phyloP scores from a whole-genome alignment of 1,139 yeast species.

The Nematodospora anomalae region DNA sequence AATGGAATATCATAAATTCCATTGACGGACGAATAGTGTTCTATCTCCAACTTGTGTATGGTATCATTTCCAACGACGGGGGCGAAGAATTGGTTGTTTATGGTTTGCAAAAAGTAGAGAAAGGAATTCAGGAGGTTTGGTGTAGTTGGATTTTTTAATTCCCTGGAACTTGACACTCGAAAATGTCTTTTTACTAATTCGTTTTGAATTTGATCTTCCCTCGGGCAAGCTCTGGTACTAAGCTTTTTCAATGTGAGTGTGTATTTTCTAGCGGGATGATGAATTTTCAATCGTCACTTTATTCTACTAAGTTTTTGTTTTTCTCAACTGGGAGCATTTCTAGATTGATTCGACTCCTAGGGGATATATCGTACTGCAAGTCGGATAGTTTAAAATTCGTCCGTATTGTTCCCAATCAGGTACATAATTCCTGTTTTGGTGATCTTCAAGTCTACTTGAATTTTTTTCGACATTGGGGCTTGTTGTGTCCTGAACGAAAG shows the following conservation, averaged over 20 bases:
- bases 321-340: too few species aligned
- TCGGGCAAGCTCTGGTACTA: conserved; percentile 18
- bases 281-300: too few species aligned
- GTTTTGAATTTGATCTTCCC: conserved; percentile 16
- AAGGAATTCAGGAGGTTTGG: too few species aligned
- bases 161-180: neutral
- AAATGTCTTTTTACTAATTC: conserved; percentile 14
- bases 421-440: conserved; percentile 14
- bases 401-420: conserved; percentile 11
- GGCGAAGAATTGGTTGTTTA: neutral
- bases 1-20: conserved; percentile 37
- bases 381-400: conserved; percentile 5
- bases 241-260: neutral
- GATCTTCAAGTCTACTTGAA: conserved; percentile 4
- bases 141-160: too few species aligned
- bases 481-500: conserved; percentile 69
- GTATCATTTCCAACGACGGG: neutral
- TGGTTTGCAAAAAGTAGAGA: too few species aligned
- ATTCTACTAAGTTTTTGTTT: too few species aligned
- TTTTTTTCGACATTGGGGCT: conserved; percentile 58
- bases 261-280: too few species aligned
- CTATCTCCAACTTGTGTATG: neutral
- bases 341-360: too few species aligned
- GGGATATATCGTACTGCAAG: neutral
- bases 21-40: conserved; percentile 17